phyloP scores from a whole-genome alignment of 148 eudicot species.

The Chenopodium album region DNA sequence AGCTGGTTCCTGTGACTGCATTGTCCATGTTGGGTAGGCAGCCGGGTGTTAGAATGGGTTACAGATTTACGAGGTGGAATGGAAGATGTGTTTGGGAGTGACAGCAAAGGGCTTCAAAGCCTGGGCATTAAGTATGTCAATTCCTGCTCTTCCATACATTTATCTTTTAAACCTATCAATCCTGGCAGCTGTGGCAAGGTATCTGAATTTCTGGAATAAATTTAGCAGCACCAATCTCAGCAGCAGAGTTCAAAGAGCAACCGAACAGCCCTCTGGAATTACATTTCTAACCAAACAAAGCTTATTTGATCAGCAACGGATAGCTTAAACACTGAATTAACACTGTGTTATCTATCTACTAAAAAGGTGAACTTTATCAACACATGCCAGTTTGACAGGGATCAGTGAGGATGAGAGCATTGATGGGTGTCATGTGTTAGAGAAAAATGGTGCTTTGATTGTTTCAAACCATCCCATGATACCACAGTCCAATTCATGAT shows the following conservation, averaged over 20 bases:
- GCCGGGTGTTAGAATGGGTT: slow-evolving; percentile 22
- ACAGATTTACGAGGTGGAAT: slow-evolving; percentile 32
- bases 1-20: slow-evolving; percentile 29
- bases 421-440: neutral
- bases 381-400: no score
- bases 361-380: no score
- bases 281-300: neutral
- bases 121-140: slow-evolving; percentile 89
- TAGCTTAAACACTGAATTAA: neutral
- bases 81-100: slow-evolving; percentile 38
- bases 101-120: slow-evolving; percentile 80
- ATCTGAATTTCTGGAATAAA: neutral
- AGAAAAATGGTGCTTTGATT: neutral
- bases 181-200: neutral
- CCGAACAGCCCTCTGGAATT: neutral
- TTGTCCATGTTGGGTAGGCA: slow-evolving; percentile 28
- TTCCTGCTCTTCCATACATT: slow-evolving; percentile 90
- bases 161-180: neutral
- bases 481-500: neutral
- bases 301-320: neutral
- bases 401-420: no score
- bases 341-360: neutral
- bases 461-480: neutral
- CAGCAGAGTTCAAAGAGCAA: neutral
- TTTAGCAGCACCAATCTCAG: neutral